These are phyloP conservation scores for Penstemon barbatus DNA, from an alignment of 257 asterid genomes.

Conservation along the genomic window DNA sequence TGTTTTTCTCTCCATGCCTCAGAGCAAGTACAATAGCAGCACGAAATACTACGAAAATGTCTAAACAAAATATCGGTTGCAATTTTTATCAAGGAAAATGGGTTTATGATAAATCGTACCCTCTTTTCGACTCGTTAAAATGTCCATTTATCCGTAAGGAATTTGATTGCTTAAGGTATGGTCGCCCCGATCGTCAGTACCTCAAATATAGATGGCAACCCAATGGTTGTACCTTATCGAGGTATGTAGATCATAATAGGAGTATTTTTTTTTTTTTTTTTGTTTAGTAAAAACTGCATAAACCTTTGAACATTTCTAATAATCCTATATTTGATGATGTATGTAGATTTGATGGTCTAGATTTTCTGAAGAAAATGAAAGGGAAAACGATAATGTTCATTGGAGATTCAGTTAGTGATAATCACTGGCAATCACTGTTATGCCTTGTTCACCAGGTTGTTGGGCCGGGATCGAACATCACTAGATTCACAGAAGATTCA, in stretches of 20 bases:
- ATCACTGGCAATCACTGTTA: constrained; percentile 53
- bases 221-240: constrained; percentile 45
- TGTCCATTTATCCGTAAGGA: constrained; percentile 62
- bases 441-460: constrained; percentile 47
- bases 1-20: constrained; percentile 9
- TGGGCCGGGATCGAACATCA: constrained; percentile 25
- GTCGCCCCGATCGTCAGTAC: constrained; percentile 50
- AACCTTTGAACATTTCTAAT: not conserved
- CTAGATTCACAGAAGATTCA: not conserved
- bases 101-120: constrained; percentile 61
- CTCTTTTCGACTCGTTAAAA: constrained; percentile 50
- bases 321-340: not conserved
- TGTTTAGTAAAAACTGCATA: not conserved
- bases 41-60: too few relatives aligned
- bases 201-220: constrained; percentile 79
- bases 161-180: constrained; percentile 64
- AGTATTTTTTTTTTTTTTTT: not conserved
- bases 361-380: constrained; percentile 46
- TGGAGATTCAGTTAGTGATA: constrained; percentile 66
- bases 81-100: constrained; percentile 61
- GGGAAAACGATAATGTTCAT: constrained; percentile 61
- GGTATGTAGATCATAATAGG: constrained; percentile 26
- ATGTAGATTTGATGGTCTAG: constrained; percentile 50
- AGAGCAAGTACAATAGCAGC: not conserved
- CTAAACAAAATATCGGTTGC: constrained; percentile 26